Percentiles rank a stretch among this genome's conserved stretches.
Evolutionary conservation across 768 basidiomycete species (phyloP).

Genomic region (Candolleomyces efflorescens): DNA sequence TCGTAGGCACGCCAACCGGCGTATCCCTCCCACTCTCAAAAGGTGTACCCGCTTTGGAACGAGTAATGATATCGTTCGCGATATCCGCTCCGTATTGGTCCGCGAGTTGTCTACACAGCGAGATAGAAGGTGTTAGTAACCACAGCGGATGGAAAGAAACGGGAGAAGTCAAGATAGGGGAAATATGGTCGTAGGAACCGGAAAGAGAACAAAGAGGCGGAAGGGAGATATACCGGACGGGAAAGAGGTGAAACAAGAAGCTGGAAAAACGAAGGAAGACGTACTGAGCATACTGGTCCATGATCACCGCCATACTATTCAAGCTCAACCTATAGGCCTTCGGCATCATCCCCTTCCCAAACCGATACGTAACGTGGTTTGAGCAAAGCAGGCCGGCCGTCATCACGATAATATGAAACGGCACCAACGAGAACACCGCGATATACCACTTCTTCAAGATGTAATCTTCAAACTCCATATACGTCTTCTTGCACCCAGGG

Average conservation of each 20-base stretch:
- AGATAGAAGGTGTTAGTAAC: too few species aligned
- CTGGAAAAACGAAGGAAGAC: conserved; percentile 15
- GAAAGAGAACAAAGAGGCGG: conserved; percentile 13
- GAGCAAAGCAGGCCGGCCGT: conserved; percentile 62
- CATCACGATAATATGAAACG: conserved; percentile 62
- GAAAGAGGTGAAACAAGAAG: background rate
- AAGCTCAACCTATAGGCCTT: conserved; percentile 72
- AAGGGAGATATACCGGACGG: background rate
- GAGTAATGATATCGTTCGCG: conserved; percentile 48
- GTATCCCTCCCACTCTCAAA: conserved; percentile 8
- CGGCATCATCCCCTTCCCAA: conserved; percentile 88
- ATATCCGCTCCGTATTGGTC: conserved; percentile 63
- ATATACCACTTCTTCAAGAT: conserved; percentile 63
- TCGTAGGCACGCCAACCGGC: background rate
- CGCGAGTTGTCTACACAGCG: conserved; percentile 52
- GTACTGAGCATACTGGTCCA: conserved; percentile 79
- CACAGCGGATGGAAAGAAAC: too few species aligned
- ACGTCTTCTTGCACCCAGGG: conserved; percentile 71
- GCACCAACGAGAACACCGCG: conserved; percentile 60
- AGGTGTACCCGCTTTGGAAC: conserved; percentile 45
- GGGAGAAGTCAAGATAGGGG: too few species aligned
- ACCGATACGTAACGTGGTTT: conserved; percentile 82
- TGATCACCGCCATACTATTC: conserved; percentile 71
- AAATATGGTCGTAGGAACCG: too few species aligned
- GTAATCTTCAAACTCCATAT: conserved; percentile 49